Evolutionary conservation across 2,329 filamentous ascomycete genomes (phyloP).

Genomic region (Penicillium sp.): DNA sequence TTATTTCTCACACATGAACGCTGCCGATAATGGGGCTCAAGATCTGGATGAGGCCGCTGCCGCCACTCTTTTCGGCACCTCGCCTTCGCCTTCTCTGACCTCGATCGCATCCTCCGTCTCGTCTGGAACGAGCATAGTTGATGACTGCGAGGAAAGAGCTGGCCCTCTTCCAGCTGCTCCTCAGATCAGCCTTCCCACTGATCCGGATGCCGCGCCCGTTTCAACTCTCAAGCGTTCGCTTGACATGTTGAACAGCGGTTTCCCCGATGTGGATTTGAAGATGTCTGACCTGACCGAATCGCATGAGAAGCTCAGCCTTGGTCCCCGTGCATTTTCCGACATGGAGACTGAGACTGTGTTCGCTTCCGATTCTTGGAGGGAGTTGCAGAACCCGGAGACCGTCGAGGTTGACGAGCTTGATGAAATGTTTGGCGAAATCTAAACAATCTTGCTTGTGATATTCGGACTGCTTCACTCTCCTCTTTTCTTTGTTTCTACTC

Average conservation of each 20-base stretch:
- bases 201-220: conserved; percentile 27
- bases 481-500: conserved; percentile 10
- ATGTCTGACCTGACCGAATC: conserved; percentile 36
- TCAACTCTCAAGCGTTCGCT: conserved; percentile 40
- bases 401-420: conserved; percentile 94
- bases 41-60: conserved; percentile 37
- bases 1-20: conserved; percentile 35
- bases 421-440: conserved; percentile 76
- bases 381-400: conserved; percentile 73
- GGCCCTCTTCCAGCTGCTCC: conserved; percentile 23
- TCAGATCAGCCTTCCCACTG: conserved; percentile 34
- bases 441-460: conserved; percentile 26
- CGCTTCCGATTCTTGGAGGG: conserved; percentile 59
- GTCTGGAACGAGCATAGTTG: conserved; percentile 41
- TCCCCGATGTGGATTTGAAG: conserved; percentile 37
- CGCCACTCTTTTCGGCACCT: conserved; percentile 41
- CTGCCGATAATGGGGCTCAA: conserved; percentile 26
- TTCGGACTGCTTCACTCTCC: background rate
- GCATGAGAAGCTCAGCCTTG: conserved; percentile 48
- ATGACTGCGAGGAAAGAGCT: conserved; percentile 26
- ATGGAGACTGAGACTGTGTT: conserved; percentile 42
- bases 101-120: conserved; percentile 44
- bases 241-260: conserved; percentile 41
- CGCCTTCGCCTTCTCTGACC: conserved; percentile 43
- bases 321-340: conserved; percentile 24